phyloP scores from a whole-genome alignment of 2,329 filamentous ascomycete genomes.

The Pseudogymnoascus sp. region DNA sequence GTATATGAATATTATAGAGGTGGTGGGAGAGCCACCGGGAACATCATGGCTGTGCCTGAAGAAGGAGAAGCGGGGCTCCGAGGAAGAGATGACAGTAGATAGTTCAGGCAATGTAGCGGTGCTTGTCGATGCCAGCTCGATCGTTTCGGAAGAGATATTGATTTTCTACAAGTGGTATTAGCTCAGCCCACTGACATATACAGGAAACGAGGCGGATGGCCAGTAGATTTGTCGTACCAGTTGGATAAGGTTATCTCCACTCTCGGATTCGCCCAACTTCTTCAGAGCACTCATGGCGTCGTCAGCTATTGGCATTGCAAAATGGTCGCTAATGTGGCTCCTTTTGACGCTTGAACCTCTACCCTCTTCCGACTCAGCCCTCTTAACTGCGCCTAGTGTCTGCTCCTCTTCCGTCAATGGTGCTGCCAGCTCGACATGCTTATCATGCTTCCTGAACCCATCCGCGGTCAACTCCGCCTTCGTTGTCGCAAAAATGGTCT shows the following conservation, averaged over 20 bases:
- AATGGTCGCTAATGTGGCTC: constrained; percentile 50
- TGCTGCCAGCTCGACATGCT: constrained; percentile 55
- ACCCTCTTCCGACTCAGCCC: constrained; percentile 67
- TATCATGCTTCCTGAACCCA: constrained; percentile 67
- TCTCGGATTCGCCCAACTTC: constrained; percentile 45
- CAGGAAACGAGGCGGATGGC: not conserved
- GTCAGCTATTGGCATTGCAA: constrained; percentile 52
- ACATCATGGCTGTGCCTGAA: constrained; percentile 56
- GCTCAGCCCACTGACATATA: not conserved
- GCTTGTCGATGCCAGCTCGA: constrained; percentile 52
- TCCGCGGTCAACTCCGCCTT: constrained; percentile 59
- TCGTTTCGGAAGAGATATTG: constrained; percentile 59
- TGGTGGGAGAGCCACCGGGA: constrained; percentile 43
- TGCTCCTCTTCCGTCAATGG: constrained; percentile 75
- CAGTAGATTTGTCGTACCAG: constrained; percentile 43
- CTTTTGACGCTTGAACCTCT: constrained; percentile 47
- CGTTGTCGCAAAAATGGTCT: constrained; percentile 66
- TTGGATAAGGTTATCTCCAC: constrained; percentile 49
- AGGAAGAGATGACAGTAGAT: constrained; percentile 50
- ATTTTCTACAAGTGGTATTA: constrained; percentile 49
- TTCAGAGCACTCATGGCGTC: constrained; percentile 58
- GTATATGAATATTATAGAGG: constrained; percentile 70
- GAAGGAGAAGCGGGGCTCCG: constrained; percentile 71
- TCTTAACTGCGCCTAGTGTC: constrained; percentile 62
- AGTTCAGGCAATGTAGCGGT: constrained; percentile 52